Evolutionary conservation across 176 grass and related monocot genomes (phyloP).

Genomic region (Oryza rufipogon): DNA sequence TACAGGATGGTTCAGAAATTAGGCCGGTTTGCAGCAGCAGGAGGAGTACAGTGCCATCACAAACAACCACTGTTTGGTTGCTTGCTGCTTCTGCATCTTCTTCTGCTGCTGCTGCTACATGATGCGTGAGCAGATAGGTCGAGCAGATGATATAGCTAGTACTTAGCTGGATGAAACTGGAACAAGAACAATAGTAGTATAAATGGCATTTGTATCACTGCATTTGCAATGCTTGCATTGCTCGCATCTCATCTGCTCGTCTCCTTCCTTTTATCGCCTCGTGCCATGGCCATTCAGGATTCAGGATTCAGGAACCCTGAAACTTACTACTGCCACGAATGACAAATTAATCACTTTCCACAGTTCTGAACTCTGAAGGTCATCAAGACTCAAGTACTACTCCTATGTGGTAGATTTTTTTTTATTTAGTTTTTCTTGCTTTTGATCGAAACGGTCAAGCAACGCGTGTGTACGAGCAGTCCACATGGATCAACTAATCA

Average conservation of each 20-base stretch:
- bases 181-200: background rate
- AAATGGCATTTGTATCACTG: background rate
- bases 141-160: background rate
- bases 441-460: background rate
- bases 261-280: background rate
- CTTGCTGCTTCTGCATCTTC: background rate
- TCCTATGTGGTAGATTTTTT: background rate
- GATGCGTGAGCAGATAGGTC: background rate
- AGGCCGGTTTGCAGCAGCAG: background rate
- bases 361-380: background rate
- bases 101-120: background rate
- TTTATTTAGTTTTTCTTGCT: background rate
- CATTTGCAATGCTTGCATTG: background rate
- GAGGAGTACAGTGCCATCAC: background rate
- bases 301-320: background rate
- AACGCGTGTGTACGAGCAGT: background rate
- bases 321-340: background rate
- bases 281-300: background rate
- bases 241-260: background rate
- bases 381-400: background rate
- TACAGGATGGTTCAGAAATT: too few species aligned
- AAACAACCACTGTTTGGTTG: background rate
- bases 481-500: constrained; percentile 22
- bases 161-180: background rate
- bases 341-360: too few species aligned